phyloP scores from a whole-genome alignment of 1,284 basidiomycete species.

The Moesziomyces sp. region DNA sequence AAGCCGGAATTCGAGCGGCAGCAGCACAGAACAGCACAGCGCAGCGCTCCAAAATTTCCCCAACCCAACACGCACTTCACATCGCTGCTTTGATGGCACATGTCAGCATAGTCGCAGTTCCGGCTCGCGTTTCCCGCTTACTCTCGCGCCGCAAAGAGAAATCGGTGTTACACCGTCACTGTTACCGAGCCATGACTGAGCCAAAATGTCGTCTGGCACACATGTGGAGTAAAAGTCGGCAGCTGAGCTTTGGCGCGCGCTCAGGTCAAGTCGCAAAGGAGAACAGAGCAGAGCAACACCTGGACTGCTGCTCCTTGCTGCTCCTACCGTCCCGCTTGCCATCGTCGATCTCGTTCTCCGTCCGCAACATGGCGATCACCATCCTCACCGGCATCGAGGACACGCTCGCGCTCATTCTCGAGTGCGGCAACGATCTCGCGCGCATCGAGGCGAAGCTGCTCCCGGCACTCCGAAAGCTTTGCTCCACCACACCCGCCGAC shows the following conservation, averaged over 20 bases:
- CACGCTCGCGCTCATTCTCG: conserved; percentile 43
- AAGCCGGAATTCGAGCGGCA: neutral
- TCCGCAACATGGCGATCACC: conserved; percentile 20
- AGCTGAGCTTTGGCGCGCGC: conserved; percentile 11
- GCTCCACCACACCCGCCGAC: conserved; percentile 8
- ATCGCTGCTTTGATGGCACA: neutral
- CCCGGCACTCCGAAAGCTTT: conserved; percentile 38
- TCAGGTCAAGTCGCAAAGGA: conserved; percentile 15
- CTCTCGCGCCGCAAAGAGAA: too few relatives aligned
- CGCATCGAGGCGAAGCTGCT: conserved; percentile 31
- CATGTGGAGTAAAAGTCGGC: conserved; percentile 17
- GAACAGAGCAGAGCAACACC: too few relatives aligned
- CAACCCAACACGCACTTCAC: conserved; percentile 3
- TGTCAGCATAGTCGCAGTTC: neutral
- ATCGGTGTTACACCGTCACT: too few relatives aligned
- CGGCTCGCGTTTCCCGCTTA: neutral
- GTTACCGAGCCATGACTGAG: too few relatives aligned
- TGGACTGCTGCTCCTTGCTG: conserved; percentile 12
- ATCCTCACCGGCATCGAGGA: conserved; percentile 45
- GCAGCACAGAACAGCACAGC: neutral
- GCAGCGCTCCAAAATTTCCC: neutral
- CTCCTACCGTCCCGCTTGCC: neutral
- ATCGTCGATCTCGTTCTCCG: neutral
- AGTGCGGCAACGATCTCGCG: conserved; percentile 20
- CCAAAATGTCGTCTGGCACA: neutral